phyloP scores from a whole-genome alignment of 768 basidiomycete genomes.

The Termitomyces sp. region DNA sequence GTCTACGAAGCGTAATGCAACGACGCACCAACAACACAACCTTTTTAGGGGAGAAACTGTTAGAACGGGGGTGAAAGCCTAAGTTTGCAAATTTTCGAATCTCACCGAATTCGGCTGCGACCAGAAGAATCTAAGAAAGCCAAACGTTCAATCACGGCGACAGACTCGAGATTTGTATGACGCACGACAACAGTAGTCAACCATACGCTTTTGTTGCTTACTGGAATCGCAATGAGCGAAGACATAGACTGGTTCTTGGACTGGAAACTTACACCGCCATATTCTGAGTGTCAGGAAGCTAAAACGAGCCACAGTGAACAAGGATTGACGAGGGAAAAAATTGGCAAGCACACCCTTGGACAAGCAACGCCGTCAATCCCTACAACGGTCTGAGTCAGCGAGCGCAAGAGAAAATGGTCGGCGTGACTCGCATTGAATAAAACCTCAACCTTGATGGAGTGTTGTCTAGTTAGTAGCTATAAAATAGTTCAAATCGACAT shows the following conservation, averaged over 20 bases:
- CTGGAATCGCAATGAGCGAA: conserved; percentile 16
- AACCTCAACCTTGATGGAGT: conserved; percentile 11
- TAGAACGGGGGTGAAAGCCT: not conserved
- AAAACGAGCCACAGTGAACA: not conserved
- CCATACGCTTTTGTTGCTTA: conserved; percentile 35
- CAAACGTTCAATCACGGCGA: not conserved
- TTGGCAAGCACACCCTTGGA: conserved; percentile 32
- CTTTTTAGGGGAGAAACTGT: conserved; percentile 9
- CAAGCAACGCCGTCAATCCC: conserved; percentile 42
- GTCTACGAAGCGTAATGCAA: not conserved
- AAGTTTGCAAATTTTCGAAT: no score
- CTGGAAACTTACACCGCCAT: conserved; percentile 31
- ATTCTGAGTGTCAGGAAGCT: conserved; percentile 41
- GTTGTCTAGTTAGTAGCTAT: not conserved
- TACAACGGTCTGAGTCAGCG: conserved; percentile 5
- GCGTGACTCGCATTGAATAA: conserved; percentile 36
- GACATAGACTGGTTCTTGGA: not conserved
- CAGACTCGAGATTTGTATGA: not conserved
- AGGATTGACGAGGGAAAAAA: not conserved
- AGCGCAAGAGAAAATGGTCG: not conserved
- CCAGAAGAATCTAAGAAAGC: conserved; percentile 20
- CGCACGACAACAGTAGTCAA: conserved; percentile 28
- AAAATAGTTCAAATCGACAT: not conserved
- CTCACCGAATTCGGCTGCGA: conserved; percentile 36
- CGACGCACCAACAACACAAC: conserved; percentile 24